Evolutionary conservation across 768 basidiomycete species (phyloP), one percentile per base, ranked within the genome.

Genomic region (Tricholoma matsutake): DNA sequence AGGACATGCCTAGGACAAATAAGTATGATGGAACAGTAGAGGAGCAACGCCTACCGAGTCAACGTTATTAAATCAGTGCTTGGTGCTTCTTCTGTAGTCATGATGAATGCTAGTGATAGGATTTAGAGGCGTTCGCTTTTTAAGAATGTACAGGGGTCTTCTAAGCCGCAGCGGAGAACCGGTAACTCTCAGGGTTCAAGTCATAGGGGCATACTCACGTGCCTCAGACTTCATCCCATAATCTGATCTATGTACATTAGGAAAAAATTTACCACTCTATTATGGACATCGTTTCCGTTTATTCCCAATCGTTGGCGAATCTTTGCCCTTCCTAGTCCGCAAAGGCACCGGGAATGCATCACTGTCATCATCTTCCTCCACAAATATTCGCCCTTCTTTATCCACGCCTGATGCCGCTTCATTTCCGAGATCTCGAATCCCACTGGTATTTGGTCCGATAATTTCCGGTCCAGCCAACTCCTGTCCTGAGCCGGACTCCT

Each of bases 51-150:
- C 39, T 71, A 94, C 93, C 94, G 85, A 63, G 95, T 97, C 70
- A 97, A 84, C 54, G 95, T 97, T 77, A 96, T 91, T 67, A 97
- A 79, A 72, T 97, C 94, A 45, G 90, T 91, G 78, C 79, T 87
- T 63, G 92, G 92, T 59, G 81, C 72, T 67, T 92, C 88, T 69
- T 90, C 86, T 69, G 83, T 68, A 51, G 79, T 65, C 79, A 83
- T 67, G 69, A 66, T 63, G 63, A n/a, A 60, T 65, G 68, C 68
- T 66, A 62, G 61, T 61, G 57, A 54, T 25, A 25, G 8, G 28
- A 34, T 22, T 14, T 32, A 5, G 14, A 41, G 28, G 49, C n/a
- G 25, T 47, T 39, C 54, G 47, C 31, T 62, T 35, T 54, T 51
- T 58, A 35, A 54, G 28, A 37, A 63, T 64, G 64, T 37, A 13